Evolutionary conservation across 2,329 filamentous ascomycete genomes (phyloP), one percentile per base, ranked within the genome.

Genomic region (Fusarium pininemorale): DNA sequence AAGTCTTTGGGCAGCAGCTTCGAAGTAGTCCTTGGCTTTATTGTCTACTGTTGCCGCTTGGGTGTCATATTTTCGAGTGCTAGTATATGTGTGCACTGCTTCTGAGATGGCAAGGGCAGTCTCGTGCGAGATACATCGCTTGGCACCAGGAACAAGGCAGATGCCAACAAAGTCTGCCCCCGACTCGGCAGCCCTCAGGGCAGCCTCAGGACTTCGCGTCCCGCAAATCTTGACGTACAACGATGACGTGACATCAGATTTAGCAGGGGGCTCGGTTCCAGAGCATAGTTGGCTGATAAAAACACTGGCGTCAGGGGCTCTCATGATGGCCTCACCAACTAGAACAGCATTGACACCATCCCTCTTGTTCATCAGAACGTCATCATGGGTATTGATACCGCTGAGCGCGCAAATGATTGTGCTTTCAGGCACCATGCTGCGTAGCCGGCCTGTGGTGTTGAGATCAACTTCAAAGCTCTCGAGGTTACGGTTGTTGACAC

Each of bases 401-500:
- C 96, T 98, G 39, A 99, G 88, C 15, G 96, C 97, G 81, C 95
- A 98, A 35, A 99, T 92, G 69, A 98, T 92, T 7, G 95, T 97
- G 63, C 91, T 92, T 72, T 93, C 90, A 5, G 95, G 93, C 7
- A 98, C 95, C 85, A 96, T 92, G 78, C 91, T 92, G 83, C 97
- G 94, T 55, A 99, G 85, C 30, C 96, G 92, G 79, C 93, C 95
- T 3, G 96, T 98, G 2, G 96, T 99, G 70, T 93, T 91, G 72
- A 99, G 89, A 81, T 99, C 97, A 26, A 99, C 96, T 80, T 98
- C 95, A 78, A 99, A 99, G 79, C 92, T 98, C 76, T 96, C 96
- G 18, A 99, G 87, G 79, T 99, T 97, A 63, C 96, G 92, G 85
- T 99, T 99, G 85, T 99, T 99, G 77, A 99, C 96, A 32, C 96